Conservation (phyloP, 78 protist species). For the Capsaspora owczarzaki region DNA sequence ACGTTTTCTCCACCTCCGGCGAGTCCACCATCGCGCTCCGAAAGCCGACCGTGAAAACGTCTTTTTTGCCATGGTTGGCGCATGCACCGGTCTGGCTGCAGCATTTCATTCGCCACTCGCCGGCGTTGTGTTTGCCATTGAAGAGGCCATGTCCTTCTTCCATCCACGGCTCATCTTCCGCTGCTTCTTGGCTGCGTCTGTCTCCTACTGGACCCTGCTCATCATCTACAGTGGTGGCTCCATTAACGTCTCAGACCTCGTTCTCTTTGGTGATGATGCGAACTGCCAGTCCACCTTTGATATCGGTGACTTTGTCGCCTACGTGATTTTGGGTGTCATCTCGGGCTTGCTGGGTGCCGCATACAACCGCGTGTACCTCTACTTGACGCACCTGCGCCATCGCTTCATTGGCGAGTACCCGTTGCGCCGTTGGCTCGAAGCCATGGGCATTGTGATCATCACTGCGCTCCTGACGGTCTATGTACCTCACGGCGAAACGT, state of each 20-base stretch:
- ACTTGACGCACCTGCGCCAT: not conserved
- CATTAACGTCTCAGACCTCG: not conserved
- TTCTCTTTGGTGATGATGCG: not conserved
- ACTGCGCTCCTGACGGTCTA: too few relatives aligned
- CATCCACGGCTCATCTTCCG: not conserved
- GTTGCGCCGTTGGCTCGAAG: too few relatives aligned
- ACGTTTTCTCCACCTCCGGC: not conserved
- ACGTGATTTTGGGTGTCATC: not conserved
- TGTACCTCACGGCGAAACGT: too few relatives aligned
- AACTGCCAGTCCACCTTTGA: not conserved
- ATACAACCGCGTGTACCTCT: not conserved
- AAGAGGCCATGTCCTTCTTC: slow-evolving; percentile 3
- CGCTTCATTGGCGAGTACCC: not conserved
- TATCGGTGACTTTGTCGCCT: not conserved
- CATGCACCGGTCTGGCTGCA: not conserved
- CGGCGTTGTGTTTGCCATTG: not conserved
- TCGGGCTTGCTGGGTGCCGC: not conserved
- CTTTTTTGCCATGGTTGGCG: too few relatives aligned
- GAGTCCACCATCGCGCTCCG: too few relatives aligned
- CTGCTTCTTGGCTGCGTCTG: not conserved
- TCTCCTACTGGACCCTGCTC: not conserved
- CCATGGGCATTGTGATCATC: too few relatives aligned
- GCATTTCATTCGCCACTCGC: not conserved
- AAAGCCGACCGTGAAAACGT: too few relatives aligned
- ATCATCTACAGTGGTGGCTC: not conserved